These are phyloP conservation scores for Komagataella ulmi DNA, from an alignment of 805 yeast species.

Conservation along the genomic window DNA sequence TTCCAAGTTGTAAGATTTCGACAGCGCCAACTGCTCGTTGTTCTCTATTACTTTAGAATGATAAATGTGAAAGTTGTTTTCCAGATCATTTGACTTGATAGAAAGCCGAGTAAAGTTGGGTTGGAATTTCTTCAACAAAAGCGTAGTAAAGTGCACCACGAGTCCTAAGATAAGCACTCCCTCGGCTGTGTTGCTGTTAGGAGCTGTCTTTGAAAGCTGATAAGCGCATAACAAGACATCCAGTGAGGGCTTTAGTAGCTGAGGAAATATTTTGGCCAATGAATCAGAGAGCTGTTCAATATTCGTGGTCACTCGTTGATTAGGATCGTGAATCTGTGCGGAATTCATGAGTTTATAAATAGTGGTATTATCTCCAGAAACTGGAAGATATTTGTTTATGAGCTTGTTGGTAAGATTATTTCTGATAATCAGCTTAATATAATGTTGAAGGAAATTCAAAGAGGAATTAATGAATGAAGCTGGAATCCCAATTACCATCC, in stretches of 20 bases:
- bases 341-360: slow-evolving; percentile 61
- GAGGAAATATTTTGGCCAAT: slow-evolving; percentile 65
- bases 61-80: slow-evolving; percentile 70
- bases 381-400: slow-evolving; percentile 58
- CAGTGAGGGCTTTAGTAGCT: slow-evolving; percentile 68
- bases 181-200: slow-evolving; percentile 55
- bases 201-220: slow-evolving; percentile 51
- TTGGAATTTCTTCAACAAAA: slow-evolving; percentile 58
- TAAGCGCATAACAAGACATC: slow-evolving; percentile 73
- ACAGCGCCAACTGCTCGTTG: slow-evolving; percentile 78
- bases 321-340: slow-evolving; percentile 47
- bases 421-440: slow-evolving; percentile 47
- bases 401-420: slow-evolving; percentile 50
- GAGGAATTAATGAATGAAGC: slow-evolving; percentile 70
- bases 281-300: slow-evolving; percentile 62
- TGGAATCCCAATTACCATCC: slow-evolving; percentile 83
- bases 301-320: slow-evolving; percentile 74
- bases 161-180: slow-evolving; percentile 69
- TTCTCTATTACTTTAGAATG: slow-evolving; percentile 73
- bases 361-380: slow-evolving; percentile 50
- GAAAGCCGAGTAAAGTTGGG: slow-evolving; percentile 85
- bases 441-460: slow-evolving; percentile 44
- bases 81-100: slow-evolving; percentile 62
- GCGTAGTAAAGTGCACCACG: slow-evolving; percentile 70
- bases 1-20: slow-evolving; percentile 73